Base-by-base conservation (phyloP, 176 grass and related monocot species). In the Poa pratensis region DNA sequence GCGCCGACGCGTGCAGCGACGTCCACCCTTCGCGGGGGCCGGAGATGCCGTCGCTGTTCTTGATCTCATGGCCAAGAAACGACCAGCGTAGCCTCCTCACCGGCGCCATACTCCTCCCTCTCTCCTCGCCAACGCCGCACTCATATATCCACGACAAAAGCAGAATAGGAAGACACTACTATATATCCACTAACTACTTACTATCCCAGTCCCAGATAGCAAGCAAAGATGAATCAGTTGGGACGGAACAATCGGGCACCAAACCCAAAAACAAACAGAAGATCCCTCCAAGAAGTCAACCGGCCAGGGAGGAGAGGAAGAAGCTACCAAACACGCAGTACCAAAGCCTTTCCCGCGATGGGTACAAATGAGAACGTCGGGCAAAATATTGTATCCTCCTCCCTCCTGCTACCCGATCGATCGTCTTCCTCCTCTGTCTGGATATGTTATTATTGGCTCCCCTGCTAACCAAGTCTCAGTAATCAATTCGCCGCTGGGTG, bases 231-330 rank as follows among this genome's bases (percentile, higher is more conserved):
- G 22, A 3, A 55, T 85, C 59, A 57, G 82, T 59, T 89, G 83
- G 26, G 32, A 40, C 6, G 26, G 77, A 76, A 57, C 87, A 14
- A 89, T 86, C 88, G 51, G 49, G 51, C 88, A 89, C 69, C 88
- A 62, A 86, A 81, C 65, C 51, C 27, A 51, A 49, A 30, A 70
- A 39, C 57, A 52, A 76, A 12, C 37, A 42, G 7, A 82, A 82
- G 68, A 70, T 70, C n/a, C 69, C 62, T 3, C 49, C 9, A 16
- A n/a, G 20, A 85, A 73, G 82, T 89, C 83, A 85, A 70, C 82
- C 82, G 11, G 81, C 34, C 34, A 35, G 11, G 17, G 7, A 43
- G 43, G 1, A 49, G 46, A 18, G 0, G 20, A 2, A 30, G 58
- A 64, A 30, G 26, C 45, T 15, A 20, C 20, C 80, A 73, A 59